Evolutionary conservation across 2,329 filamentous ascomycete species (phyloP), one percentile per base, ranked within the genome.

Genomic region (Berkeleyomyces basicola): DNA sequence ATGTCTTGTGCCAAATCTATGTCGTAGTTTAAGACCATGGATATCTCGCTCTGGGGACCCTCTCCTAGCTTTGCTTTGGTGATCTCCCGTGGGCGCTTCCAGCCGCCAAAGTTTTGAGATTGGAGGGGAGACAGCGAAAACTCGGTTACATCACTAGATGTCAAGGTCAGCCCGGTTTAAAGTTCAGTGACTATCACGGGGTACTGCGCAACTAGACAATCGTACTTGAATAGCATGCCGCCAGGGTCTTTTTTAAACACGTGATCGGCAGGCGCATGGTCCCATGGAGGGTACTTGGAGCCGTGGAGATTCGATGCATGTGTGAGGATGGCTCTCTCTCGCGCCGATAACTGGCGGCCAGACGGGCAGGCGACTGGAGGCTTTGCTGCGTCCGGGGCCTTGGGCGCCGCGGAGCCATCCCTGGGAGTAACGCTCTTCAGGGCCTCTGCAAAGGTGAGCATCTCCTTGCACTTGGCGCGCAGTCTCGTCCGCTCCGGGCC

Each of bases 1-100:
- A 95, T 84, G 72, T 99, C 93, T 73, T 99, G 93, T 2, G 96
- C 90, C 6, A 99, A 80, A 72, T 99, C 92, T 65, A 88, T 83
- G 11, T 81, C 78, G 7, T 78, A 74, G 5, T 74, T 73, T 14
- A 79, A 76, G 57, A 75, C 72, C 83, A 88, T 88, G 9, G 81
- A 74, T 88, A 88, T 11, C 81, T 74, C 11, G 77, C 63, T 11
- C 71, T 14, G n/a, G 6, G 14, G n/a, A 7, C n/a, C 47, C 3
- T 43, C 16, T 10, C 47, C 49, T 9, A 62, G 58, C 31, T 65
- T 65, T 36, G 33, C 46, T 31, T 57, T 16, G 4, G 59, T 60
- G n/a, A 65, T 61, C 7, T 95, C 84, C 14, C 71, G 69, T 1
- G 91, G 88, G 43, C 90, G 82, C 71, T 85, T 86, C 93, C 93